Evolutionary conservation across 805 yeast genomes (phyloP).

Genomic region (Ogataea pini): DNA sequence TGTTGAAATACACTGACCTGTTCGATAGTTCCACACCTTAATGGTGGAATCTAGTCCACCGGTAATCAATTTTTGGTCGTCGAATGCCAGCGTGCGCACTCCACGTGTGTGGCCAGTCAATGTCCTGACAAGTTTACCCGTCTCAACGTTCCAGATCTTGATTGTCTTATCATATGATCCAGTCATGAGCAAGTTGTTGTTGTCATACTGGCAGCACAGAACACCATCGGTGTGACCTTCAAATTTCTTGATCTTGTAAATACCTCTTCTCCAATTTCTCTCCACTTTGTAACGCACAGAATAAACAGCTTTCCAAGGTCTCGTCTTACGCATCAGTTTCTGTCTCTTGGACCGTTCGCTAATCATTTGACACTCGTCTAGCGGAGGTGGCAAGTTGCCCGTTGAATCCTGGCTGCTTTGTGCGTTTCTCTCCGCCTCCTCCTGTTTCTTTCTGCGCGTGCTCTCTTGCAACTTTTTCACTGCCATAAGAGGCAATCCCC

Average conservation of each 20-base stretch:
- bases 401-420: conserved; percentile 12
- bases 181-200: conserved; percentile 72
- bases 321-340: conserved; percentile 42
- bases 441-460: conserved; percentile 27
- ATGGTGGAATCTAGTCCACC: conserved; percentile 91
- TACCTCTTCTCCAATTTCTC: conserved; percentile 91
- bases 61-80: conserved; percentile 84
- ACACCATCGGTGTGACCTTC: conserved; percentile 87
- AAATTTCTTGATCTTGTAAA: conserved; percentile 61
- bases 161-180: conserved; percentile 91
- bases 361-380: conserved; percentile 19
- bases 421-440: conserved; percentile 21
- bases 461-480: conserved; percentile 57
- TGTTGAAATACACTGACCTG: conserved; percentile 92
- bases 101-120: conserved; percentile 88
- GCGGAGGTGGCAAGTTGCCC: conserved; percentile 29
- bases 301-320: conserved; percentile 97
- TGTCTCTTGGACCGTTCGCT: conserved; percentile 11
- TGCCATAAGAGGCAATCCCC: conserved; percentile 96
- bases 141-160: conserved; percentile 88
- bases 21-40: conserved; percentile 93
- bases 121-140: conserved; percentile 76
- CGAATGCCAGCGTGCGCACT: conserved; percentile 81
- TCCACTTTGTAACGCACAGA: conserved; percentile 89
- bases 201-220: conserved; percentile 82